A percentile compares a stretch with the other conserved stretches of the same genome.
phyloP scores from a whole-genome alignment of 257 asterid genomes.

The Solanum appendiculatum region DNA sequence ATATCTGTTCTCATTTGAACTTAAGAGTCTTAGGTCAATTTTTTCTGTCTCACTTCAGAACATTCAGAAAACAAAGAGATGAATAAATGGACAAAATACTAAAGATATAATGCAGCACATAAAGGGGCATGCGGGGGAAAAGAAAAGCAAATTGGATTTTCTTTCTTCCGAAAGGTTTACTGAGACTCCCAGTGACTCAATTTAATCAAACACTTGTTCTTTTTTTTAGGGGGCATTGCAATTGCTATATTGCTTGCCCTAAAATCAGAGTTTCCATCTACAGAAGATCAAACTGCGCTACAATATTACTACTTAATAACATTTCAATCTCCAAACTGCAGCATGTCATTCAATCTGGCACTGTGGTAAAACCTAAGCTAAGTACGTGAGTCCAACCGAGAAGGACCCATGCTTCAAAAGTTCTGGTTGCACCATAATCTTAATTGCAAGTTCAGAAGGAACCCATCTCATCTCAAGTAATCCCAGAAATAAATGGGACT shows the following conservation, averaged over 20 bases:
- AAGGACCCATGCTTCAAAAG: background rate
- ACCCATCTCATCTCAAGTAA: background rate
- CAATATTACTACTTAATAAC: background rate
- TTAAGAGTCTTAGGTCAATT: background rate
- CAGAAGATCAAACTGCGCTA: background rate
- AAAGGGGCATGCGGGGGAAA: background rate
- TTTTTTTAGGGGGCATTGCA: background rate
- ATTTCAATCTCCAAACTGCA: background rate
- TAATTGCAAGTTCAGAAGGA: background rate
- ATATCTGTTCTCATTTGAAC: background rate
- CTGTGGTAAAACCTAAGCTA: background rate
- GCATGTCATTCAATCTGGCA: background rate
- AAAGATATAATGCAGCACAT: background rate
- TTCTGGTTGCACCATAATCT: background rate
- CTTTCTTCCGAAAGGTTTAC: background rate
- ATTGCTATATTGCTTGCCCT: background rate
- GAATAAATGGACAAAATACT: background rate
- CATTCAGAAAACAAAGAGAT: background rate
- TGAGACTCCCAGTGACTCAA: background rate
- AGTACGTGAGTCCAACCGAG: background rate
- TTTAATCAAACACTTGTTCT: background rate
- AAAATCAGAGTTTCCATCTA: background rate
- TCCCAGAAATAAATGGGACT: background rate
- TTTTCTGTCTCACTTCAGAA: background rate
- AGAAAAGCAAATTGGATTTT: background rate